Evolutionary conservation across 345 rosid genomes (phyloP), one percentile per base, ranked within the genome.

Genomic region (Turnera subulata): DNA sequence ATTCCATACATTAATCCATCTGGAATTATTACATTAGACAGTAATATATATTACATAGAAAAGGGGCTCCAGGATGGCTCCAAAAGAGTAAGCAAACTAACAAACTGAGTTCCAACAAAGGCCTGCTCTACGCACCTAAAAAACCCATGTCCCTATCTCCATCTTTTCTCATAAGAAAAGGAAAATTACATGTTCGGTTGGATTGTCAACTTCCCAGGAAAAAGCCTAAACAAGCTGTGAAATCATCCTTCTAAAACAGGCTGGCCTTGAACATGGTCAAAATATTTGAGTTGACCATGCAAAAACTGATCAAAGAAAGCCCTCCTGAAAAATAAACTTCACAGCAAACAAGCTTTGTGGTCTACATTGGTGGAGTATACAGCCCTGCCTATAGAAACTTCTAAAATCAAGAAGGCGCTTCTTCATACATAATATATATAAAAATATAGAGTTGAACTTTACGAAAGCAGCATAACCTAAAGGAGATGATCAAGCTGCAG

Each of bases 291-390:
- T 45, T 38, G 61, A 69, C 66, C 79, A 72, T 61, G 78, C 69
- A 72, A 73, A 61, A 68, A 74, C 11, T 0, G 4, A 44, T 18
- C 23, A 11, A 35, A 15, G 60, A 46, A 55, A 56, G 23, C 80
- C 78, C 22, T 46, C 81, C 76, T 61, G 81, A 67, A 76, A 73
- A 77, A 68, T 64, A 55, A 50, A 49, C 24, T 79, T 66, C 68
- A 47, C 79, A 62, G 84, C 76, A 71, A 71, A 71, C 64, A 66
- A 52, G 70, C 69, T 67, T 62, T 37, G 52, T 40, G 39, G 53
- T 24, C 68, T 57, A 56, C 49, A 26, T 25, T 58, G 68, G 70
- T 50, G 62, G 61, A 65, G 46, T 60, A 9, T 37, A 53, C 46
- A 40, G 73, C 74, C 70, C 63, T 46, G 50, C 40, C 42, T 49